Evolutionary conservation across 1,139 yeast species (phyloP).

Genomic region (Candida anutae): DNA sequence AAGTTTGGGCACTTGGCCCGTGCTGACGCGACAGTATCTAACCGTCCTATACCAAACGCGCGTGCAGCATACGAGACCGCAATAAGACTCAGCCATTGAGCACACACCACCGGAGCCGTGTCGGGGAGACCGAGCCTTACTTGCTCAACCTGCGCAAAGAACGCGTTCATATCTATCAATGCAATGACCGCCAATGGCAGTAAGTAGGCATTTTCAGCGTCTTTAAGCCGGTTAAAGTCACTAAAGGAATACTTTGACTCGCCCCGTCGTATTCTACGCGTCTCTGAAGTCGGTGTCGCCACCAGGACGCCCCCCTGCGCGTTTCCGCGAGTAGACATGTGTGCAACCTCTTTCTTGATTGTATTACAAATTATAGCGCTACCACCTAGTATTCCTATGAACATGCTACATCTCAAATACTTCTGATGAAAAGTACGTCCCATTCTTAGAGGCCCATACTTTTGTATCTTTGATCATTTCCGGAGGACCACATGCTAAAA

Average conservation of each 20-base stretch:
- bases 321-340: too few species aligned
- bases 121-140: slow-evolving; percentile 55
- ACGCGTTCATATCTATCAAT: slow-evolving; percentile 88
- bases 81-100: slow-evolving; percentile 84
- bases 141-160: slow-evolving; percentile 92
- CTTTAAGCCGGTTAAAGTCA: slow-evolving; percentile 42
- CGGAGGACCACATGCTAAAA: slow-evolving; percentile 68
- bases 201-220: slow-evolving; percentile 35
- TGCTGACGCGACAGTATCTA: slow-evolving; percentile 68
- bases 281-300: too few species aligned
- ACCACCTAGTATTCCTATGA: too few species aligned
- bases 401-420: slow-evolving; percentile 24
- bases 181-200: slow-evolving; percentile 79
- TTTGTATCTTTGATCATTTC: slow-evolving; percentile 42
- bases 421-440: slow-evolving; percentile 39
- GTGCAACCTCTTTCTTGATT: too few species aligned
- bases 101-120: slow-evolving; percentile 84
- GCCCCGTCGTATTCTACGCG: too few species aligned
- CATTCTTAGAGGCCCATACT: slow-evolving; percentile 30
- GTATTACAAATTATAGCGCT: too few species aligned
- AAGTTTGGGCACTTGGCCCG: slow-evolving; percentile 65
- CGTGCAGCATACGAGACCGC: slow-evolving; percentile 92
- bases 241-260: slow-evolving; percentile 25
- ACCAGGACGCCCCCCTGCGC: too few species aligned
- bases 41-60: slow-evolving; percentile 68